Percentiles rank a stretch among this genome's conserved stretches.
Evolutionary conservation across 768 basidiomycete species (phyloP).

Genomic region (Sarcodon aspratus): DNA sequence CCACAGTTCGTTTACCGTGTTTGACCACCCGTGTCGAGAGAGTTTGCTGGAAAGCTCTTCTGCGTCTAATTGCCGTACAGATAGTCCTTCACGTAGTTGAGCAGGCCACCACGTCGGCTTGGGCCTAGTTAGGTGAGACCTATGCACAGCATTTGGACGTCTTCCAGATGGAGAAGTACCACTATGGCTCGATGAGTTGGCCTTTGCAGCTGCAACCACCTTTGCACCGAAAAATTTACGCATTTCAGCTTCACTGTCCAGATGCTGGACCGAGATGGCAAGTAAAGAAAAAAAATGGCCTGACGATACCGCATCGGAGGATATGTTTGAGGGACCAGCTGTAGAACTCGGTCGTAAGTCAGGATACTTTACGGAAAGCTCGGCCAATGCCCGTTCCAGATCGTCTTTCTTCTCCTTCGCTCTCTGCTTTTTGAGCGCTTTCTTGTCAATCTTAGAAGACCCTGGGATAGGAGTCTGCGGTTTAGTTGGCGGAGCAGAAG

Average conservation of each 20-base stretch:
- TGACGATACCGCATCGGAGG: constrained; percentile 15
- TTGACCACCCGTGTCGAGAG: constrained; percentile 22
- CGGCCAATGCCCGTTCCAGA: constrained; percentile 73
- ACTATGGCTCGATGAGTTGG: neutral
- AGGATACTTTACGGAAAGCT: constrained; percentile 70
- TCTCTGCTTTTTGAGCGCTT: constrained; percentile 50
- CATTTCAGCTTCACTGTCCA: constrained; percentile 87
- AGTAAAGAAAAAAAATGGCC: constrained; percentile 43
- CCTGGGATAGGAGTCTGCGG: neutral
- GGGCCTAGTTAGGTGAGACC: constrained; percentile 72
- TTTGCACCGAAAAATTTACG: constrained; percentile 89
- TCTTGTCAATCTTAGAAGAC: constrained; percentile 35
- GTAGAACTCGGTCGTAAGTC: constrained; percentile 31
- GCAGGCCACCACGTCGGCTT: constrained; percentile 67
- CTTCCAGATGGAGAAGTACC: constrained; percentile 18
- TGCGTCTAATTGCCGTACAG: constrained; percentile 42
- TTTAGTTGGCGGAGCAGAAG: constrained; percentile 2
- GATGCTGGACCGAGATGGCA: constrained; percentile 66
- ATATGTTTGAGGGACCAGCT: constrained; percentile 9
- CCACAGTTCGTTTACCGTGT: constrained; percentile 57
- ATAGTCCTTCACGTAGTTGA: constrained; percentile 60
- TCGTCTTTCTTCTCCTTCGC: constrained; percentile 57
- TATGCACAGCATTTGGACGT: constrained; percentile 32
- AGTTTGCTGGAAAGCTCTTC: constrained; percentile 39
- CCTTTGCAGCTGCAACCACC: constrained; percentile 60